phyloP scores from a whole-genome alignment of 495 filamentous ascomycete genomes.

The Penicillium lividum region DNA sequence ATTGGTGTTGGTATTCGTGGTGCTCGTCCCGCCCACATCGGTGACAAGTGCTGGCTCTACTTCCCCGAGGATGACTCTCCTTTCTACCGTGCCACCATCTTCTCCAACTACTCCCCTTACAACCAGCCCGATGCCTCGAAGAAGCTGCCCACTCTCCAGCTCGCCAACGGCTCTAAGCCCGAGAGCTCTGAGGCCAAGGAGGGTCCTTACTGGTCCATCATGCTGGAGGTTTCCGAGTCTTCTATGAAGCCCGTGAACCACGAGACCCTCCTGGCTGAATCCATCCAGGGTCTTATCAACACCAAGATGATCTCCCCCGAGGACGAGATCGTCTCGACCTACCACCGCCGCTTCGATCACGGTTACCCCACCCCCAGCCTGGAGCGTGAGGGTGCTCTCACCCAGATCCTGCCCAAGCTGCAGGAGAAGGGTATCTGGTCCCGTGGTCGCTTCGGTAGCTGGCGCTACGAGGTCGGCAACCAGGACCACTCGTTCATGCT shows the following conservation, averaged over 20 bases:
- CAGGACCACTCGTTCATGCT: slow-evolving; percentile 99
- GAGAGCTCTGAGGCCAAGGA: slow-evolving; percentile 64
- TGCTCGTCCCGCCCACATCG: slow-evolving; percentile 89
- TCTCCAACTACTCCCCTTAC: slow-evolving; percentile 99
- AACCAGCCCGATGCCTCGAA: slow-evolving; percentile 84
- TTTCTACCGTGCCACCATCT: slow-evolving; percentile 99
- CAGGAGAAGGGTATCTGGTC: slow-evolving; percentile 91
- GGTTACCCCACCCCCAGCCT: slow-evolving; percentile 95
- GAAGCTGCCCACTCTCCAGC: slow-evolving; percentile 84
- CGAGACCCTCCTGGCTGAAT: slow-evolving; percentile 79
- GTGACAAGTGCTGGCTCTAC: slow-evolving; percentile 99
- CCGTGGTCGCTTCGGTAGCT: slow-evolving; percentile 95
- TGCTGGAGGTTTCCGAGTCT: slow-evolving; percentile 98
- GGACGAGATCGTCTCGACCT: slow-evolving; percentile 97
- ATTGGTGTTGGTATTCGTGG: slow-evolving; percentile 95
- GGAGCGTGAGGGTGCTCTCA: slow-evolving; percentile 93
- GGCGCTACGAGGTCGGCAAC: slow-evolving; percentile 97
- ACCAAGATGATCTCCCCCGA: slow-evolving; percentile 87
- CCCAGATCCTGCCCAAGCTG: slow-evolving; percentile 87
- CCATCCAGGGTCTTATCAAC: slow-evolving; percentile 95
- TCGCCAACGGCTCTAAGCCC: slow-evolving; percentile 82
- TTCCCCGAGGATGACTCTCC: slow-evolving; percentile 99
- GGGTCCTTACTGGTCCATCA: slow-evolving; percentile 99
- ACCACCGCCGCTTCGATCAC: slow-evolving; percentile 98
- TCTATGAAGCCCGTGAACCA: slow-evolving; percentile 90